Conservation (phyloP, 208 protist genomes). For the Sergeia podlipaevii region DNA sequence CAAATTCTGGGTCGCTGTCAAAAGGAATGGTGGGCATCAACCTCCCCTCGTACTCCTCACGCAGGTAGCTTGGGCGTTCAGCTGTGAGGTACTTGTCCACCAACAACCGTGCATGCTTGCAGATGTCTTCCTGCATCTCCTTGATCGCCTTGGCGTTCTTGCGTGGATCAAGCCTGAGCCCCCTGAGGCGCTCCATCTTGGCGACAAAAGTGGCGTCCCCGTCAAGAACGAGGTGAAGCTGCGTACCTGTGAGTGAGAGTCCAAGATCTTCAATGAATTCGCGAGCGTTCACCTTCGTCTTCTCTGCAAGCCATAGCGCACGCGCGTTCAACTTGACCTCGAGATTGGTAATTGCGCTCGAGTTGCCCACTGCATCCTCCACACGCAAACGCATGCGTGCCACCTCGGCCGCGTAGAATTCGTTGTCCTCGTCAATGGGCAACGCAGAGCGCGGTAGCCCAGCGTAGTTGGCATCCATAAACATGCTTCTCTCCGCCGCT, state of each 20-base stretch:
- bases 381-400: conserved; percentile 28
- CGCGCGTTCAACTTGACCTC: conserved; percentile 53
- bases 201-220: conserved; percentile 27
- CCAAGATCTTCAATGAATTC: conserved; percentile 47
- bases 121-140: conserved; percentile 24
- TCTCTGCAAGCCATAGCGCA: conserved; percentile 50
- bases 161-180: conserved; percentile 11
- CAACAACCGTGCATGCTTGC: conserved; percentile 19
- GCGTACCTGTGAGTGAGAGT: conserved; percentile 52
- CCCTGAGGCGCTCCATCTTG: conserved; percentile 25
- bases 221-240: conserved; percentile 40
- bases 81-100: conserved; percentile 21
- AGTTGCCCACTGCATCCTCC: conserved; percentile 20
- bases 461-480: conserved; percentile 25
- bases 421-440: conserved; percentile 41
- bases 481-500: conserved; percentile 26
- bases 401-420: conserved; percentile 20
- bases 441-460: conserved; percentile 57
- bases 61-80: conserved; percentile 29
- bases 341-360: conserved; percentile 33
- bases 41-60: conserved; percentile 36
- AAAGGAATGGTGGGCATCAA: conserved; percentile 22
- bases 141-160: conserved; percentile 16
- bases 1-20: conserved; percentile 33
- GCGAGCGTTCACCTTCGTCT: conserved; percentile 41